Evolutionary conservation across 805 yeast species (phyloP).

Genomic region (Starmerella bacillaris): DNA sequence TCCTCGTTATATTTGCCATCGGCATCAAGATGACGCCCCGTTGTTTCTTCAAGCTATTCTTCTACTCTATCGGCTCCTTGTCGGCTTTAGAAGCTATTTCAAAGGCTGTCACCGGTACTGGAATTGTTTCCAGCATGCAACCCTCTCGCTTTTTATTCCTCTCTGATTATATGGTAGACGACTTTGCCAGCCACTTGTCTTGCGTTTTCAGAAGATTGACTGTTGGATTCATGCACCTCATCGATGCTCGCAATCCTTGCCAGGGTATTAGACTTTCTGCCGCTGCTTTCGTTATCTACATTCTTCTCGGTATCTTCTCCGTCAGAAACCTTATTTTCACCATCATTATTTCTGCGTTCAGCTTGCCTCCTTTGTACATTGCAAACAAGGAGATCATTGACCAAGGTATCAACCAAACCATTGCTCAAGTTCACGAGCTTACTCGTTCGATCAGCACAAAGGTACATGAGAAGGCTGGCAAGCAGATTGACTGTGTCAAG

Average conservation of each 20-base stretch:
- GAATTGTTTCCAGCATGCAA: slow-evolving; percentile 60
- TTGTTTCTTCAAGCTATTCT: slow-evolving; percentile 26
- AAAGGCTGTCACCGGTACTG: slow-evolving; percentile 52
- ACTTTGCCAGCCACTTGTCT: slow-evolving; percentile 26
- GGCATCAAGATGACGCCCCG: slow-evolving; percentile 23
- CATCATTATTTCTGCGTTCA: slow-evolving; percentile 44
- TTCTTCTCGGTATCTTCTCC: slow-evolving; percentile 59
- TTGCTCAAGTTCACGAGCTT: slow-evolving; percentile 17
- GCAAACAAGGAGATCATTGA: slow-evolving; percentile 64
- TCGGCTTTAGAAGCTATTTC: slow-evolving; percentile 66
- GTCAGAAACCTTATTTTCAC: slow-evolving; percentile 47
- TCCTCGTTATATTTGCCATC: slow-evolving; percentile 36
- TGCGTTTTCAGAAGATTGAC: slow-evolving; percentile 24
- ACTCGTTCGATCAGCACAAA: slow-evolving; percentile 15
- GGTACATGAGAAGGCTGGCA: slow-evolving; percentile 22
- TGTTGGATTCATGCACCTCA: slow-evolving; percentile 22
- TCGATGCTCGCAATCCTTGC: slow-evolving; percentile 27
- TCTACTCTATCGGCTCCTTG: slow-evolving; percentile 40
- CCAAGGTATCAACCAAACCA: slow-evolving; percentile 22
- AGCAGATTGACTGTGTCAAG: slow-evolving; percentile 22
- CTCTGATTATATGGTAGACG: slow-evolving; percentile 26
- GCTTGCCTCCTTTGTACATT: slow-evolving; percentile 58
- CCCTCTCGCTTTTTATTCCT: slow-evolving; percentile 33
- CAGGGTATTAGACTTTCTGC: slow-evolving; percentile 50
- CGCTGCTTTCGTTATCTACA: slow-evolving; percentile 51